Base-by-base conservation (phyloP, 108 stramenopile genomes). In the Cyclotella cryptica region DNA sequence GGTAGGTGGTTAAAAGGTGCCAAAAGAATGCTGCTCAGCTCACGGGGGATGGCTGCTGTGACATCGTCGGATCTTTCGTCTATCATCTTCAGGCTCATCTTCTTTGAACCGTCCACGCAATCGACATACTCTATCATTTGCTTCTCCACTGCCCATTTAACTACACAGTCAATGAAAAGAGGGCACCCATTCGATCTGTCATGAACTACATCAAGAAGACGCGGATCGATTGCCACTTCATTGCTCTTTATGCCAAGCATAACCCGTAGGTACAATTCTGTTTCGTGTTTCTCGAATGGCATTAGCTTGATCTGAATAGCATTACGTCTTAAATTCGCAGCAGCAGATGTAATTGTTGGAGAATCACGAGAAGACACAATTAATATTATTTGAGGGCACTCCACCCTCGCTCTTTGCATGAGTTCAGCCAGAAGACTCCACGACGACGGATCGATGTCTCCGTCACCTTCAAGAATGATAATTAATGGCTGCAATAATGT, bases 161-260 rank as follows among this genome's bases (percentile, higher is more conserved):
- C 83, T 12, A 84, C 78, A 65, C 74, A 79, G 15, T 79, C 83
- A 47, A 84, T 84, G 46, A 84, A 84, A 24, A 74, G 78, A 12
- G 83, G 83, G 40, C 83, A 84, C 17, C 83, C 83, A 52, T 84
- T 84, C 47, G 83, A 73, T 64, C 83, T 79, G 40, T 84, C 75
- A 42, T 84, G 83, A 14, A 84, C 78, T 10, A 79, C 73, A 84
- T 84, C 83, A 41, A 84, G 47, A 22, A 84, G 53, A 17, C 61
- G 59, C 29, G 79, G 47, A 35, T 84, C 83, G 28, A 84, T 68
- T 44, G 62, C 58, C 64, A 79, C 67, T 17, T 74, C 72, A 9
- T 59, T 63, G 19, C 75, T 65, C 28, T 27, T 66, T 14, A 78
- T 55, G 13, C 78, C 72, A 18, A 84, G 78, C 22, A 84, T 57